A percentile compares a stretch with the other conserved stretches of the same genome.
Conservation (phyloP, 257 asterid genomes). For the Nicotiana knightiana region DNA sequence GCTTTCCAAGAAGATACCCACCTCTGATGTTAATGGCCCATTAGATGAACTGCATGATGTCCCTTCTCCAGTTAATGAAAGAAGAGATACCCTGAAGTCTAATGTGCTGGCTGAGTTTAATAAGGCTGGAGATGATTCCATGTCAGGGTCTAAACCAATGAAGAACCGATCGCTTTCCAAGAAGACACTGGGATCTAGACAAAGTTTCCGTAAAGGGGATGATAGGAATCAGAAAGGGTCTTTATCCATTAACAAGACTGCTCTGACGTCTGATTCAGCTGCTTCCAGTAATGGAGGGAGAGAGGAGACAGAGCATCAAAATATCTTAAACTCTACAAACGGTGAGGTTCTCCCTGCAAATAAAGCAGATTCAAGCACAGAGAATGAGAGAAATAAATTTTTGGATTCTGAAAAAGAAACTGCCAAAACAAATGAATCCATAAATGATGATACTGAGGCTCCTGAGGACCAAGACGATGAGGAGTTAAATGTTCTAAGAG, state of each 20-base stretch:
- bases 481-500: constrained; percentile 16
- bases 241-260: constrained; percentile 28
- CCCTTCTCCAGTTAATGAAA: constrained; percentile 20
- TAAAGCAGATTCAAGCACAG: constrained; percentile 7
- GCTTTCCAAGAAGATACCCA: constrained; percentile 14
- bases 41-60: constrained; percentile 24
- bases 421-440: constrained; percentile 12
- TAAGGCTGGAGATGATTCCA: constrained; percentile 21
- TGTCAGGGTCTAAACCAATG: constrained; percentile 26
- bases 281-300: constrained; percentile 18
- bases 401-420: constrained; percentile 3
- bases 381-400: not conserved
- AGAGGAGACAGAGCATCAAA: constrained; percentile 15
- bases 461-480: constrained; percentile 26
- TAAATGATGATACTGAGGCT: constrained; percentile 48
- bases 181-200: constrained; percentile 53
- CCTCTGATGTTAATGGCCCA: constrained; percentile 22
- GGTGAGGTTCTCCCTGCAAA: constrained; percentile 20
- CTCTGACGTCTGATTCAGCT: not conserved
- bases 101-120: constrained; percentile 24
- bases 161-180: constrained; percentile 39
- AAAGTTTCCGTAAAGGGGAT: constrained; percentile 31
- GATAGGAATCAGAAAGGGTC: constrained; percentile 41
- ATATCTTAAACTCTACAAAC: constrained; percentile 20
- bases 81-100: constrained; percentile 13